A percentile compares a stretch with the other conserved stretches of the same genome.
Evolutionary conservation across 352 stramenopile species (phyloP).

Genomic region (Pythium sukuiense): DNA sequence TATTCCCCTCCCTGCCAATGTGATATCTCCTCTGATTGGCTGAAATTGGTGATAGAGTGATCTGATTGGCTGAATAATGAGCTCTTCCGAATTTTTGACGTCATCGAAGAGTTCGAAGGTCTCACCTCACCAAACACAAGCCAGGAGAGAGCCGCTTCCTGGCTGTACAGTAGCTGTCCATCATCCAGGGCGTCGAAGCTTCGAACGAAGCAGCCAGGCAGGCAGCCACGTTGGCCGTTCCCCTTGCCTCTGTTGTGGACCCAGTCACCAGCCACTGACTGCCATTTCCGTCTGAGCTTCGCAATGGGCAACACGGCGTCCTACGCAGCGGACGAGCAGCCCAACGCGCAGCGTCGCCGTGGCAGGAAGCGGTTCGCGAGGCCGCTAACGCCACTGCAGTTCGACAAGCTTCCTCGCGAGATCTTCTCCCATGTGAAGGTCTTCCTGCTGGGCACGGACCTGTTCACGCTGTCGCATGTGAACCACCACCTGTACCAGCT

Average conservation of each 20-base stretch:
- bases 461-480: slow-evolving; percentile 37
- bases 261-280: neutral
- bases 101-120: neutral
- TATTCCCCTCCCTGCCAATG: neutral
- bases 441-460: slow-evolving; percentile 35
- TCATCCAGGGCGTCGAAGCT: neutral
- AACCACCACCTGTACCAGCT: slow-evolving; percentile 19
- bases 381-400: neutral
- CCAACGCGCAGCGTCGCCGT: slow-evolving; percentile 4
- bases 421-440: slow-evolving; percentile 24
- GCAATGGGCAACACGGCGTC: slow-evolving; percentile 19
- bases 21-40: slow-evolving; percentile 6
- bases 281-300: neutral
- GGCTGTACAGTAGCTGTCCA: neutral
- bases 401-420: slow-evolving; percentile 27
- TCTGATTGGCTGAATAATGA: slow-evolving; percentile 20
- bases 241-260: neutral
- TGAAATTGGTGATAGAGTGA: neutral
- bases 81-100: slow-evolving; percentile 13
- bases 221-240: neutral
- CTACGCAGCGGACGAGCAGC: neutral
- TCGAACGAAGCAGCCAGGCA: neutral
- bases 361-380: slow-evolving; percentile 6
- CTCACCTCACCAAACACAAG: neutral
- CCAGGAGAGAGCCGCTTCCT: neutral